Base-by-base conservation (phyloP, 345 rosid species). In the Iberis pinnata region DNA sequence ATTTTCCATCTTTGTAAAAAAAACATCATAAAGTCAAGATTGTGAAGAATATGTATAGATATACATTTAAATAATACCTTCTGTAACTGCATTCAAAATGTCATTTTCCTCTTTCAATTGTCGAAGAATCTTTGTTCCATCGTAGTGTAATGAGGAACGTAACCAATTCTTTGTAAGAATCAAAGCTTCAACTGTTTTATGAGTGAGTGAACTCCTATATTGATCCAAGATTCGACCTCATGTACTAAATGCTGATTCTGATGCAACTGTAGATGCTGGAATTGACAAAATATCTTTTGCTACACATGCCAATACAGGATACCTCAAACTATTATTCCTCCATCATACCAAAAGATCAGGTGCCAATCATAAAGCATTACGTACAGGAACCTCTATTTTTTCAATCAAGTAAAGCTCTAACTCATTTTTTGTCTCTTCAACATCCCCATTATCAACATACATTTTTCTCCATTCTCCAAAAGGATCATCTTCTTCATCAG, bases 401-500 rank as follows among this genome's bases (percentile, higher is more conserved):
- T 1, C 29, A 8, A 43, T 18, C 16, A 43, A 12, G 9, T 43
- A 43, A 20, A 43, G 1, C 10, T 20, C 48, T 12, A 43, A 6
- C 48, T 43, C 48, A 12, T 43, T 43, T 12, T 43, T 12, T 14
- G n/a, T 47, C 8, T 47, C 52, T 6, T 27, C 32, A 15, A 26
- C 36, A 47, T 26, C 19, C 2, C 0, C 35, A 5, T 5, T 15
- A 6, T 22, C 25, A 3, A 22, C 4, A 22, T 2, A 22, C 25
- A 22, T 22, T 22, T 22, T 22, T 22, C 25, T 6, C 25, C 25
- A 22, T 22, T 22, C 25, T 22, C 25, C 25, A 22, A 22, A 22
- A 22, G 6, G 35, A 46, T 46, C 51, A 46, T 46, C 51, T 14
- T 25, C 51, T 46, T 26, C 51, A 46, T 46, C 49, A n/a, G 4